phyloP scores from a whole-genome alignment of 2,329 filamentous ascomycete genomes.

The Hymenoscyphus repandus region DNA sequence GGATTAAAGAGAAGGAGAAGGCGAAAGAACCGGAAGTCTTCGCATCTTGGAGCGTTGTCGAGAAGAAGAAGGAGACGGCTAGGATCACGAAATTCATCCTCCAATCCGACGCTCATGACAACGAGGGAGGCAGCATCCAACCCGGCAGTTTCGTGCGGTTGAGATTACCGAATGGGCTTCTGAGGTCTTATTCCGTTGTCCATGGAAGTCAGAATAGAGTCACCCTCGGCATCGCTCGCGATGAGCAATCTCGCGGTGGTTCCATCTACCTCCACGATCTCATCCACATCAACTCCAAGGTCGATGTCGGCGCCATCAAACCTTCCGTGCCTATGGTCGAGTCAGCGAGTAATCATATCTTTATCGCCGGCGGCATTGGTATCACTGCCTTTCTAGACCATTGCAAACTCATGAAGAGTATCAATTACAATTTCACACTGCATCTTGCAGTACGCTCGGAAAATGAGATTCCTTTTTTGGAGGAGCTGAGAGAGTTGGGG shows the following conservation, averaged over 20 bases:
- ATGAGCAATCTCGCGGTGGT: constrained; percentile 51
- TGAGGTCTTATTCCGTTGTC: constrained; percentile 57
- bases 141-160: constrained; percentile 52
- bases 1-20: constrained; percentile 30
- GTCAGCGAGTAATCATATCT: constrained; percentile 52
- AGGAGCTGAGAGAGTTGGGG: constrained; percentile 38
- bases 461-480: constrained; percentile 50
- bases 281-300: constrained; percentile 41
- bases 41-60: constrained; percentile 36
- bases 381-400: constrained; percentile 59
- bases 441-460: constrained; percentile 53
- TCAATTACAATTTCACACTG: constrained; percentile 46
- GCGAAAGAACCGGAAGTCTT: constrained; percentile 30
- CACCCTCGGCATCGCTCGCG: constrained; percentile 54
- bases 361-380: constrained; percentile 60
- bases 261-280: constrained; percentile 52
- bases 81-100: constrained; percentile 48
- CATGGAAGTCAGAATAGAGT: constrained; percentile 45
- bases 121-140: constrained; percentile 33
- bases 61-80: constrained; percentile 46
- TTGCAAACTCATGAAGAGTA: constrained; percentile 36
- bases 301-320: constrained; percentile 48
- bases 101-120: constrained; percentile 37
- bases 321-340: constrained; percentile 40
- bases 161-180: constrained; percentile 49